These are phyloP conservation scores for Coniochaeta sp. DNA, from an alignment of 2,329 filamentous ascomycete genomes.

Conservation along the genomic window DNA sequence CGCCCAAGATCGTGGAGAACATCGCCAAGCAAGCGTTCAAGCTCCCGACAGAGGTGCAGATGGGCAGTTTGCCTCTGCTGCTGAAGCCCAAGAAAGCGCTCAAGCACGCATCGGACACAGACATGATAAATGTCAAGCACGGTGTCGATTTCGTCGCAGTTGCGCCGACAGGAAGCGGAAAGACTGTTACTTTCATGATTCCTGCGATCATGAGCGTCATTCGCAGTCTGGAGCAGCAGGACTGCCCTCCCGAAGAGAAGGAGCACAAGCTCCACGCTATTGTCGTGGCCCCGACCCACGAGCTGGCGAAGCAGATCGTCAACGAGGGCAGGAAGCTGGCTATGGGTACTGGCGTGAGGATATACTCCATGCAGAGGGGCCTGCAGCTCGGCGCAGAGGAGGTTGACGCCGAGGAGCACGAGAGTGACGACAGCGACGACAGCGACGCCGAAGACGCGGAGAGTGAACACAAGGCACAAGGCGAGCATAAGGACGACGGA, in stretches of 20 bases:
- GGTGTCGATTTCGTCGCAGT: conserved; percentile 74
- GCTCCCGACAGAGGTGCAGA: conserved; percentile 87
- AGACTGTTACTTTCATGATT: conserved; percentile 89
- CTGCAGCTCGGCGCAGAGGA: conserved; percentile 56
- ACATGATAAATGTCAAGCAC: conserved; percentile 21
- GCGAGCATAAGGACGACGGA: conserved; percentile 4
- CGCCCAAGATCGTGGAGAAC: conserved; percentile 67
- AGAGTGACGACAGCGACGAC: background rate
- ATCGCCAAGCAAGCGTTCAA: conserved; percentile 77
- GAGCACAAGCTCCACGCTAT: conserved; percentile 54
- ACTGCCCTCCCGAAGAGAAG: conserved; percentile 23
- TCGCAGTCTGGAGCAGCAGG: conserved; percentile 38
- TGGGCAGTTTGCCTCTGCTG: conserved; percentile 75
- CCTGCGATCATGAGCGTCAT: conserved; percentile 74
- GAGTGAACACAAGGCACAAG: conserved; percentile 2
- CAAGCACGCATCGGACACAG: conserved; percentile 23
- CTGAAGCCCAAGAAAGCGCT: conserved; percentile 49
- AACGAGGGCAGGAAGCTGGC: conserved; percentile 81
- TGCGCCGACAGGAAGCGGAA: conserved; percentile 92
- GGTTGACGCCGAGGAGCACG: conserved; percentile 5
- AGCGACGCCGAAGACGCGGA: background rate
- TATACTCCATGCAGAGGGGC: conserved; percentile 77
- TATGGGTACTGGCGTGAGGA: conserved; percentile 66
- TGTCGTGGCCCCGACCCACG: conserved; percentile 71
- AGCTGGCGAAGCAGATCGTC: conserved; percentile 71